These are phyloP conservation scores for Rhizopus delemar DNA, from an alignment of 371 early-diverging fungal genomes.

Conservation along the genomic window DNA sequence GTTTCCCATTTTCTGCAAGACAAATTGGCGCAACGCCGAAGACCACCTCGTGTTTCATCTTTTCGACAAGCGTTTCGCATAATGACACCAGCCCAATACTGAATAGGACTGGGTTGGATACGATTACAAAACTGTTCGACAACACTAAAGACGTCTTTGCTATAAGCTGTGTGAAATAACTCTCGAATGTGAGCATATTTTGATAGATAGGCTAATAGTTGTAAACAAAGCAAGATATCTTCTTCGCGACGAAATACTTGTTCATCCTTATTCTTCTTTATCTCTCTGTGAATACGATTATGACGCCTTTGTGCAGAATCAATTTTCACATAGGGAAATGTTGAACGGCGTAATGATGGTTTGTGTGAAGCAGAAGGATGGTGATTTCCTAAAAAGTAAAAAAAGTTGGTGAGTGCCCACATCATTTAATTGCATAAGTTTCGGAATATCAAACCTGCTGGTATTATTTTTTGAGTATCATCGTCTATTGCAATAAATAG, in stretches of 20 bases:
- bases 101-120: constrained; percentile 64
- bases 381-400: background rate
- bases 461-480: too few species aligned
- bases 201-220: constrained; percentile 83
- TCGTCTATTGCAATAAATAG: too few species aligned
- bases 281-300: constrained; percentile 29
- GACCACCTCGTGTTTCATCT: constrained; percentile 69
- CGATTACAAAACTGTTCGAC: constrained; percentile 76
- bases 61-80: constrained; percentile 82
- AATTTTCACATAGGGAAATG: constrained; percentile 43
- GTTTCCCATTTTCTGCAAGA: constrained; percentile 75
- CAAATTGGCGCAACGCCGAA: constrained; percentile 74
- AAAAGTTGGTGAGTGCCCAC: background rate
- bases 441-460: too few species aligned
- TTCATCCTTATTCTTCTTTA: constrained; percentile 31
- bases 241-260: constrained; percentile 74
- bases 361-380: background rate
- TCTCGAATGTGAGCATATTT: constrained; percentile 79
- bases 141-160: constrained; percentile 69
- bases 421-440: too few species aligned
- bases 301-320: constrained; percentile 35
- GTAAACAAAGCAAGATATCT: constrained; percentile 82
- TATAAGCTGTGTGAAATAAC: constrained; percentile 62
- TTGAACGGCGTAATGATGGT: constrained; percentile 30
- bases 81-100: constrained; percentile 77